Evolutionary conservation across 2,329 filamentous ascomycete species (phyloP), one percentile per base, ranked within the genome.

Genomic region (Aspergillus eucalypticola): DNA sequence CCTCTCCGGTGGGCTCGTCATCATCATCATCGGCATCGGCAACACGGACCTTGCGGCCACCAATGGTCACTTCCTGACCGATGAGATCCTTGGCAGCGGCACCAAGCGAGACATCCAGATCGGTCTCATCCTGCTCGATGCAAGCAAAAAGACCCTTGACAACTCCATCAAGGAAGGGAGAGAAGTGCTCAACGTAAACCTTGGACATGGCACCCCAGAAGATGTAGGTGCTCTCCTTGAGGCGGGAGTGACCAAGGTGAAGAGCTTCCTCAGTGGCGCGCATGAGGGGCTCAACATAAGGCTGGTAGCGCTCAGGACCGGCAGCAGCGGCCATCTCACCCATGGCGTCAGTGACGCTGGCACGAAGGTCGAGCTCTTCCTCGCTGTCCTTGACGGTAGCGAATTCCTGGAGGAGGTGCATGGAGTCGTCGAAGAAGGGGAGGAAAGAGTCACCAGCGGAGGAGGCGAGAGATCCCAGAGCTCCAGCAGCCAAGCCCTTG

Each of bases 151-250:
- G 84, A 56, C 78, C 79, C 64, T 80, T 78, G 59, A 81, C 74
- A 38, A 79, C 78, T 38, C 79, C 79, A 8, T 76, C 76, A 6
- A 82, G 71, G 75, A 81, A 81, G 25, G 76, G 77, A 58, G 76
- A 68, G 65, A 82, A 81, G 59, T 79, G 77, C 71, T 91, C 90
- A 70, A 90, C 88, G 77, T 98, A 98, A 8, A 98, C 92, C 81
- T 96, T 96, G 64, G 94, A 90, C 73, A 99, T 88, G 42, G 91
- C 92, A 66, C 91, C 92, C 94, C 95, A 99, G 57, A 99, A 84
- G 64, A 98, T 96, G 80, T 96, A 99, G 75, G 92, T 96, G 63
- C 92, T 97, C 82, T 99, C 95, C 77, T 92, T 91, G 54, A 98
- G 87, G 59, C 93, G 87, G 44, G 93, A 90, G 79, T 97, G 93